These are phyloP conservation scores for Polytrichum commune DNA, from an alignment of 225 moss, liverwort and hornwort species.

Conservation along the genomic window DNA sequence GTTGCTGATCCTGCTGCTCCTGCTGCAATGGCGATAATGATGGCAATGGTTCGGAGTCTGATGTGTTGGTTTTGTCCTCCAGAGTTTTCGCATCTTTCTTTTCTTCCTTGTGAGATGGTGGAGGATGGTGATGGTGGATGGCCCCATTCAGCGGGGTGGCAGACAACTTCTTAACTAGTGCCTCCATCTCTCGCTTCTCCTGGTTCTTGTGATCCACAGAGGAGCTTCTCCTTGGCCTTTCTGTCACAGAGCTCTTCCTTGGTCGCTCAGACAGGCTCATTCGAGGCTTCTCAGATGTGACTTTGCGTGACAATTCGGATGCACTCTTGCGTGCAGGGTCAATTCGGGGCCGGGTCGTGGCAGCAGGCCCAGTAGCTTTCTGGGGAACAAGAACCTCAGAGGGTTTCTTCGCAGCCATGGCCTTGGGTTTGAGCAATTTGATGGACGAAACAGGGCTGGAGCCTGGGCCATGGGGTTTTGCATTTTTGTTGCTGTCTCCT, in stretches of 20 bases:
- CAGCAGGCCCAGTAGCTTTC: slow-evolving; percentile 2
- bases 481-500: slow-evolving; percentile 22
- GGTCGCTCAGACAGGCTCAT: slow-evolving; percentile 32
- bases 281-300: slow-evolving; percentile 31
- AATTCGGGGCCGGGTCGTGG: slow-evolving; percentile 14
- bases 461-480: slow-evolving; percentile 10
- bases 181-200: slow-evolving; percentile 58
- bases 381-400: slow-evolving; percentile 28
- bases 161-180: slow-evolving; percentile 50
- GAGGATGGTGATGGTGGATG: slow-evolving; percentile 18
- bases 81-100: slow-evolving; percentile 25
- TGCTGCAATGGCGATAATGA: not conserved
- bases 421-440: slow-evolving; percentile 43
- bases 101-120: slow-evolving; percentile 19
- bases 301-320: slow-evolving; percentile 30
- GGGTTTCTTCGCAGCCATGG: slow-evolving; percentile 24
- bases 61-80: slow-evolving; percentile 17
- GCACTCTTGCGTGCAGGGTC: slow-evolving; percentile 35
- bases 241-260: slow-evolving; percentile 25
- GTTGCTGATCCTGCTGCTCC: not conserved
- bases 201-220: slow-evolving; percentile 33
- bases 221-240: slow-evolving; percentile 22
- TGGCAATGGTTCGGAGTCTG: slow-evolving; percentile 11
- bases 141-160: slow-evolving; percentile 26
- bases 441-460: slow-evolving; percentile 28